Base-by-base conservation (phyloP, 176 grass and related monocot species). In the Saccharum officinarum region DNA sequence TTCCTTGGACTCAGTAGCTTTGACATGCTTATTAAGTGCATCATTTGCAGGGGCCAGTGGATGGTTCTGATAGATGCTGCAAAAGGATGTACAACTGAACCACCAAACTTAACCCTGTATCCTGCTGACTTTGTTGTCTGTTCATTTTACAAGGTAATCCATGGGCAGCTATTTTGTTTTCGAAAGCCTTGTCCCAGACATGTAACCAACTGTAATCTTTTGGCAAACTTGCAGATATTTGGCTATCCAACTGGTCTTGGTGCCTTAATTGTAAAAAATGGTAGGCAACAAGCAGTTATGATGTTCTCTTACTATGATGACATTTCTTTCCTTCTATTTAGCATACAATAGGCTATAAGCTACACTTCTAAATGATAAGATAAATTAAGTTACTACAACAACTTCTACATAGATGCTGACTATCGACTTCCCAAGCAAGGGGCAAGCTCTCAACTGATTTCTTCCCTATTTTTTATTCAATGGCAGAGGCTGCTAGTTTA, bases 231-330 rank as follows among this genome's bases (percentile, higher is more conserved):
- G 84, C 84, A 98, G 96, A 95, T 98, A 87, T 98, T 98, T 86
- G 96, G 96, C 78, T 98, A 98, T 89, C 96, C 93, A 77, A 98
- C 93, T 92, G 96, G 96, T 42, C 86, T 98, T 73, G 96, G 96
- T 77, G 96, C 96, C 75, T 88, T 98, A 81, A 80, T 98, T 83
- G 78, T 98, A 67, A 94, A 88, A 92, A 87, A 93, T 80, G 96
- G 96, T 95, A 91, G 87, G 75, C 80, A 30, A 28, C 73, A 75
- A 83, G 15, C 12, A 69, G 22, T 37, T 68, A 39, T 68, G 30
- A 87, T 76, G 44, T 89, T 67, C 28, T 75, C n/a, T 76, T 86
- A 39, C 5, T 46, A 78, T 78, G 33, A 44, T 66, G 45, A 49
- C 28, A 28, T 28, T 28, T 28, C 28, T 28, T 28, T 28, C 28